Evolutionary conservation across 2,329 filamentous ascomycete genomes (phyloP), one percentile per base, ranked within the genome.

Genomic region (Herpotrichia juniperi): DNA sequence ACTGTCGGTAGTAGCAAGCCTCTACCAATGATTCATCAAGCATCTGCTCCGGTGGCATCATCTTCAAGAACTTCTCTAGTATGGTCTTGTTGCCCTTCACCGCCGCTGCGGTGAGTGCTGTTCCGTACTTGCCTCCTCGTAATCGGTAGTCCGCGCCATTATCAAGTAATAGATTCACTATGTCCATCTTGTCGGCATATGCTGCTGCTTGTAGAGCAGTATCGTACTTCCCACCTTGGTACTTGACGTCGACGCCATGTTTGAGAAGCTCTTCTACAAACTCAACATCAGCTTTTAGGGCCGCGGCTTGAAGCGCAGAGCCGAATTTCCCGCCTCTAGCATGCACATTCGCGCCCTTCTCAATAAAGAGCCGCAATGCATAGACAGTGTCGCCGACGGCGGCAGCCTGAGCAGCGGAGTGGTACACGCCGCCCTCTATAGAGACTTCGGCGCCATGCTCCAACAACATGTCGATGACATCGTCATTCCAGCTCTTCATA

Each of bases 181-280:
- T 43, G 1, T 65, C 59, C 10, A 51, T 21, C 1, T 56, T 53
- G 44, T 58, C 56, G 11, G 56, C 60, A 40, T 61, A 62, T 2
- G 57, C 51, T 6, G 68, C 66, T 31, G 59, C 60, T 17, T 66
- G 59, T 3, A 70, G 42, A 34, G 61, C 61, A 3, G 59, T 63
- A 12, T 55, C 48, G 28, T 66, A 66, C 30, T 63, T 63, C 4
- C 57, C 56, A 4, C 37, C 56, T 16, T 42, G 42, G 19, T 53
- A 51, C 22, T 61, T 61, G n/a, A 64, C 52, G 30, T 64, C 54
- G 14, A 59, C 52, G 1, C 52, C 59, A 1, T 52, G 47, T 7
- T 46, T 39, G 5, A 66, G 48, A 21, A 66, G 37, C 17, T 51
- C 45, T 16, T 62, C 53, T 26, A 67, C 40, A 16, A 63, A 53